Evolutionary conservation across 2,329 filamentous ascomycete species (phyloP), one percentile per base, ranked within the genome.

Genomic region (Stagonosporopsis tanaceti): DNA sequence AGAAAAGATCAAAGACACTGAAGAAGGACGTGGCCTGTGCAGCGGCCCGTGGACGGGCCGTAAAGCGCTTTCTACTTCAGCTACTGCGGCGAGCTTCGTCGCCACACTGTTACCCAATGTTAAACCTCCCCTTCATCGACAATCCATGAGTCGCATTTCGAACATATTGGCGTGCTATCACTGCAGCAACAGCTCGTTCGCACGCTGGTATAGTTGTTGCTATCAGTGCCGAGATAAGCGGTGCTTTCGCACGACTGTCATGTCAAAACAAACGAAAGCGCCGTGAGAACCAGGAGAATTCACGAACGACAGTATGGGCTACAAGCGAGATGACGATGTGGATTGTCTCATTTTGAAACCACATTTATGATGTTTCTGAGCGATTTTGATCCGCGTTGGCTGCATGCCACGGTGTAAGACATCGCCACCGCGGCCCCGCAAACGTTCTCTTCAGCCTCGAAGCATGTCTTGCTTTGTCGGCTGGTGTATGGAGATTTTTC

Each of bases 341-440:
- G n/a, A 35, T 6, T 50, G 40, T 56, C 53, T 56, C 40, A 50
- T 34, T 40, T 27, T 44, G 46, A 46, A 46, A 50, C 53, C 53
- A 50, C 47, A 27, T 22, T 41, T 35, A 30, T n/a, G 6, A 40
- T 56, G 46, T 56, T 28, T 50, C 45, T 27, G 32, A 35, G 22
- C n/a, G 53, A 12, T 32, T 25, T 50, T 15, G 34, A 34, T 11
- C 34, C 40, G 32, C 14, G 9, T 22, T 15, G 12, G 37, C 34
- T 40, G 27, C 46, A 17, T 56, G 53, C 53, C 47, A 56, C 53
- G 53, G 40, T 56, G 53, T 56, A 56, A 56, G 53, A 56, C 53
- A 56, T 56, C 22, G 53, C 34, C 34, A 28, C n/a, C 7, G 37
- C 22, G 28, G 20, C 53, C 46, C 47, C 41, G 34, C 53, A 44